Evolutionary conservation across 371 early-diverging fungal species (phyloP).

Genomic region (Mortierella sp.): DNA sequence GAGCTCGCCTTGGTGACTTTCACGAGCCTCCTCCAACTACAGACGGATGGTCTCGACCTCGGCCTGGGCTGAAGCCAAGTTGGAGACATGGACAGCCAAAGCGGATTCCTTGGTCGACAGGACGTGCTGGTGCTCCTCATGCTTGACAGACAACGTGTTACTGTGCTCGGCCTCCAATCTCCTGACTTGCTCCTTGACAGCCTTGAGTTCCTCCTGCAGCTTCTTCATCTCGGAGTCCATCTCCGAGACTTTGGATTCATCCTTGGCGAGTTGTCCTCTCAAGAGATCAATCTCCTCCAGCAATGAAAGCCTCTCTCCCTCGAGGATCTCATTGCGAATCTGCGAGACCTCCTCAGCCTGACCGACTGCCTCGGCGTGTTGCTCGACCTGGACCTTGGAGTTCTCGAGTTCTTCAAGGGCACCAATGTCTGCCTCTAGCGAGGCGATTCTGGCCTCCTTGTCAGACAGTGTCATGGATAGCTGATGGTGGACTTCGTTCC

Average conservation of each 20-base stretch:
- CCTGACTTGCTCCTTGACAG: background rate
- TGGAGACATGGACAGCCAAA: background rate
- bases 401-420: slow-evolving; percentile 28
- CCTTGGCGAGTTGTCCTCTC: slow-evolving; percentile 1
- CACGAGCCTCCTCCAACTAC: background rate
- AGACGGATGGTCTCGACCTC: background rate
- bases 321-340: background rate
- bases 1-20: slow-evolving; percentile 2
- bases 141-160: background rate
- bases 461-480: background rate
- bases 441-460: slow-evolving; percentile 18
- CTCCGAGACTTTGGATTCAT: background rate
- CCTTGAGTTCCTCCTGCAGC: background rate
- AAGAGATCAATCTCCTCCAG: slow-evolving; percentile 20
- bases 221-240: slow-evolving; percentile 5
- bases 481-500: slow-evolving; percentile 9
- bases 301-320: slow-evolving; percentile 16
- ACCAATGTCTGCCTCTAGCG: slow-evolving; percentile 14
- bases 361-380: slow-evolving; percentile 4
- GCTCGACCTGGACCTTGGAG: slow-evolving; percentile 9
- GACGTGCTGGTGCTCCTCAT: background rate
- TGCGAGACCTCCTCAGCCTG: slow-evolving; percentile 17
- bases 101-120: background rate
- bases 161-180: background rate
- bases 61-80: background rate